Conservation (phyloP, 2,329 filamentous ascomycete species). For the Hortaea sp. region DNA sequence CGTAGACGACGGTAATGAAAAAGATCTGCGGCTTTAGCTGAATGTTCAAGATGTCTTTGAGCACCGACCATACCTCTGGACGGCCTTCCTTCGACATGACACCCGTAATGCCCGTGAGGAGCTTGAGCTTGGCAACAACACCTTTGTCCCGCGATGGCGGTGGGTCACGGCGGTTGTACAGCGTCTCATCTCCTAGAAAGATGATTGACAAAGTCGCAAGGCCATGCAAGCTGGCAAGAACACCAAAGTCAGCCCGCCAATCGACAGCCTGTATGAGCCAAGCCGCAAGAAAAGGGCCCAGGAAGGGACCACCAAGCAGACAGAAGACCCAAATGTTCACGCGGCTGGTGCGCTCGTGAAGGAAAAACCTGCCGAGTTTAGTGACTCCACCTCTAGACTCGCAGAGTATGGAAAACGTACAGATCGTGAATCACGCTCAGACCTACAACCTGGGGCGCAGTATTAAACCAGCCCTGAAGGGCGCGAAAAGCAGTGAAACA, state of each 20-base stretch:
- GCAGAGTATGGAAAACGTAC: slow-evolving; percentile 1
- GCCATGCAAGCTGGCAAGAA: slow-evolving; percentile 5
- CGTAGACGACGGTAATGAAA: slow-evolving; percentile 9
- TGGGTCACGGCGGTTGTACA: slow-evolving; percentile 19
- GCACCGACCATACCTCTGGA: neutral
- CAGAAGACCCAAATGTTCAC: slow-evolving; percentile 17
- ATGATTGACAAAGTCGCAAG: slow-evolving; percentile 15
- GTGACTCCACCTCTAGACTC: too few relatives aligned
- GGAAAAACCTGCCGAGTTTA: neutral
- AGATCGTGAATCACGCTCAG: slow-evolving; percentile 26
- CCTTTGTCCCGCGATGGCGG: neutral
- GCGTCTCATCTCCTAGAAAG: slow-evolving; percentile 25
- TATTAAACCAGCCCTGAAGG: slow-evolving; percentile 19
- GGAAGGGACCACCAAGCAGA: slow-evolving; percentile 13
- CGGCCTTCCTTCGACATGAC: neutral
- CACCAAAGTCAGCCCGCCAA: slow-evolving; percentile 8
- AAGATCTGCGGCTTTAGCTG: slow-evolving; percentile 7
- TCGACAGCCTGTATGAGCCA: slow-evolving; percentile 5
- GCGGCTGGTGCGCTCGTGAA: neutral
- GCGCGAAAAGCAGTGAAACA: slow-evolving; percentile 19
- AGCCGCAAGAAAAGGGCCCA: slow-evolving; percentile 10
- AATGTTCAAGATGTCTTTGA: slow-evolving; percentile 5
- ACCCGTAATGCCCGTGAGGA: slow-evolving; percentile 4
- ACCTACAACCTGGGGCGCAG: slow-evolving; percentile 19
- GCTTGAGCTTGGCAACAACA: slow-evolving; percentile 2